Conservation (phyloP, 805 yeast species). For the Grigorovia transvaalensis region DNA sequence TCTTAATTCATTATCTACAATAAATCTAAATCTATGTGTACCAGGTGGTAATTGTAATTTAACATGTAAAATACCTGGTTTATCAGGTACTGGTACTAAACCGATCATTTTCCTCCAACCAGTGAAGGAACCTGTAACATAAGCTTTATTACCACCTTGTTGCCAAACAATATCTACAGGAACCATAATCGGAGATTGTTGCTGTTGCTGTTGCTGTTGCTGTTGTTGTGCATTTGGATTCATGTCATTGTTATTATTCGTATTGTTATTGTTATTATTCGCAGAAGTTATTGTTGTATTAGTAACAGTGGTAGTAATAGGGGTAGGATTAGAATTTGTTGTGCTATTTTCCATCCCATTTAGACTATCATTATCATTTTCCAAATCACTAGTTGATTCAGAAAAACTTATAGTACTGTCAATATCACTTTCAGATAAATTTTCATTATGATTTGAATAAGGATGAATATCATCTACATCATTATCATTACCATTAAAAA, state of each 20-base stretch:
- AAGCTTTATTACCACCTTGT: conserved; percentile 93
- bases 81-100: conserved; percentile 35
- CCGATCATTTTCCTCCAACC: conserved; percentile 99
- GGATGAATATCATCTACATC: conserved; percentile 44
- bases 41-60: conserved; percentile 78
- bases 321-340: neutral
- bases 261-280: neutral
- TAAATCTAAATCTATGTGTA: conserved; percentile 86
- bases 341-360: neutral
- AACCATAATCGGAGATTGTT: conserved; percentile 13
- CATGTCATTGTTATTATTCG: neutral
- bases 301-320: conserved; percentile 10
- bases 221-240: too few relatives aligned
- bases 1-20: conserved; percentile 85
- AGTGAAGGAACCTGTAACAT: conserved; percentile 94
- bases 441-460: conserved; percentile 26
- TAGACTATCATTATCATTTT: neutral
- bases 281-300: conserved; percentile 1
- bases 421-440: conserved; percentile 14
- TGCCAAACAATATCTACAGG: conserved; percentile 79
- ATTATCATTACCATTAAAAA: conserved; percentile 33
- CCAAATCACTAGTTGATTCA: conserved; percentile 4
- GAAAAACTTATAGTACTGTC: conserved; percentile 1
- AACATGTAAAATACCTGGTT: conserved; percentile 40
- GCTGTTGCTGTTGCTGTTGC: conserved; percentile 4